These are phyloP conservation scores for Clavispora vitiphila DNA, from an alignment of 805 yeast species.

Conservation along the genomic window DNA sequence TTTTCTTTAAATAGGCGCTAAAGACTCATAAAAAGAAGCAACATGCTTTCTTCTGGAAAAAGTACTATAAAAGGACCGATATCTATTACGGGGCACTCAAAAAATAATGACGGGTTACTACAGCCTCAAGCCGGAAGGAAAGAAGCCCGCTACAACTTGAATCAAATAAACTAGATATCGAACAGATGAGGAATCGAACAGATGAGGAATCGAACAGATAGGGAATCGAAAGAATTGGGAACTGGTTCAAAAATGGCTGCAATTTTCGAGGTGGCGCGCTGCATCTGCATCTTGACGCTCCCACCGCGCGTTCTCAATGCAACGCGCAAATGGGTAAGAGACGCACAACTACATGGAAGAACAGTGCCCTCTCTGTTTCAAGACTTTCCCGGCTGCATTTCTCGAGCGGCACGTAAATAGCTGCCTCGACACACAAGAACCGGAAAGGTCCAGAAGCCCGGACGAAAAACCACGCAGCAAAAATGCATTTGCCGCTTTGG, in stretches of 20 bases:
- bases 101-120: no score
- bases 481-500: constrained; percentile 31
- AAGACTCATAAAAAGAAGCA: no score
- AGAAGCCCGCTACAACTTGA: no score
- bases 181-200: no score
- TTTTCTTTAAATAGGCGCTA: no score
- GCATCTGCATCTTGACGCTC: neutral
- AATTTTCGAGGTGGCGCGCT: neutral
- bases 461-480: constrained; percentile 1
- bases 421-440: constrained; percentile 32
- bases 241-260: neutral
- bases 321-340: neutral
- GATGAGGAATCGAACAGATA: no score
- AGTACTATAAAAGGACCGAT: no score
- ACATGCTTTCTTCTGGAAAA: no score
- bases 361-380: constrained; percentile 35
- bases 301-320: neutral
- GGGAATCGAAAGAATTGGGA: no score
- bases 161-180: no score
- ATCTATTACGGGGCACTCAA: no score
- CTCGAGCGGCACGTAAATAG: constrained; percentile 38
- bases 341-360: constrained; percentile 7
- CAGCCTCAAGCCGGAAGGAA: no score
- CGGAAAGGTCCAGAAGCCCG: constrained; percentile 1
- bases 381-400: constrained; percentile 17